These are phyloP conservation scores for Alloascoidea africana DNA, from an alignment of 805 yeast species.

Conservation along the genomic window DNA sequence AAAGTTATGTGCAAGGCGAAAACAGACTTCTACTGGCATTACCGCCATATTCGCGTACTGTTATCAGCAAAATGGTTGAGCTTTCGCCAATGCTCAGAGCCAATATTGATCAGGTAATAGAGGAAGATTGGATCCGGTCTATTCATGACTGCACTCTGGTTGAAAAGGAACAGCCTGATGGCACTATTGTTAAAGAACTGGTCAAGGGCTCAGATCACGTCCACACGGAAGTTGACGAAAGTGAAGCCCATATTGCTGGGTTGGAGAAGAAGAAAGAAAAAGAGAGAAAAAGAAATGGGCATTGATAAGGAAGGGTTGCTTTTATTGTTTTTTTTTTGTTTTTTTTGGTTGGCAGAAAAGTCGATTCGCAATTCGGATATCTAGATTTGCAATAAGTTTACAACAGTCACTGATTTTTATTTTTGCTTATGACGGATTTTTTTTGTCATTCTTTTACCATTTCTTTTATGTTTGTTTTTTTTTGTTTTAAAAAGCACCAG, in stretches of 20 bases:
- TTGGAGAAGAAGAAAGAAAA: conserved; percentile 70
- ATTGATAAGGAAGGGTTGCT: too few relatives aligned
- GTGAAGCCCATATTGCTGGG: conserved; percentile 91
- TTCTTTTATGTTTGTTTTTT: too few relatives aligned
- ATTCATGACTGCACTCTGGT: conserved; percentile 55
- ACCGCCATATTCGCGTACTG: conserved; percentile 51
- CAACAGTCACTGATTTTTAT: too few relatives aligned
- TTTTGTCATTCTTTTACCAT: too few relatives aligned
- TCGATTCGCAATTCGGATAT: too few relatives aligned
- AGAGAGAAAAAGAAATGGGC: conserved; percentile 15
- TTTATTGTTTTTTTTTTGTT: too few relatives aligned
- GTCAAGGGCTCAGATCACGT: conserved; percentile 44
- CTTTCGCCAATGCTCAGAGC: conserved; percentile 79
- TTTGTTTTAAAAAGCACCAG: too few relatives aligned
- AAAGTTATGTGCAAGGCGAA: conserved; percentile 56
- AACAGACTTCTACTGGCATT: conserved; percentile 55
- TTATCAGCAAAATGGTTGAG: conserved; percentile 65
- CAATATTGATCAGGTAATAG: conserved; percentile 63
- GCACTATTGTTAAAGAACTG: conserved; percentile 19
- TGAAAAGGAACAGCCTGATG: conserved; percentile 23
- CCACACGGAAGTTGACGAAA: conserved; percentile 83
- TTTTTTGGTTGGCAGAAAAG: too few relatives aligned
- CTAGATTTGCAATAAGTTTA: too few relatives aligned
- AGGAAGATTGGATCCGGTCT: conserved; percentile 51
- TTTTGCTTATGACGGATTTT: too few relatives aligned